These are phyloP conservation scores for Elongisporangium prolatum DNA, from an alignment of 352 stramenopile species.

Conservation along the genomic window DNA sequence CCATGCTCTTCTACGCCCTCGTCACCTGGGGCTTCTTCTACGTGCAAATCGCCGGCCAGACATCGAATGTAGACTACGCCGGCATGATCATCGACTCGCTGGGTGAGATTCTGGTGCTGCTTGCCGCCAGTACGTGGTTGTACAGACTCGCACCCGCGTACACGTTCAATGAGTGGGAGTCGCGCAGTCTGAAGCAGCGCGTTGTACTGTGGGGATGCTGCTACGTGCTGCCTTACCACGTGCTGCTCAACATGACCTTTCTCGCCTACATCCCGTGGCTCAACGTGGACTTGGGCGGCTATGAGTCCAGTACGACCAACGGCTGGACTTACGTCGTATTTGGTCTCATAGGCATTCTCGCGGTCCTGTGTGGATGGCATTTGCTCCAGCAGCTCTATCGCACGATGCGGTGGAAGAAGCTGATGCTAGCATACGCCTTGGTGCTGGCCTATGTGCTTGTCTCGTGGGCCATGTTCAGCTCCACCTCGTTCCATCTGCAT, in stretches of 20 bases:
- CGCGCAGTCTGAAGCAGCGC: slow-evolving; percentile 21
- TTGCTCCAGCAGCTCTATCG: slow-evolving; percentile 50
- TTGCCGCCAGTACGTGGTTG: slow-evolving; percentile 40
- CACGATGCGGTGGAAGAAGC: slow-evolving; percentile 27
- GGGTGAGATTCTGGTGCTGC: slow-evolving; percentile 59
- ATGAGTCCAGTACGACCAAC: slow-evolving; percentile 35
- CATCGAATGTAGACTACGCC: slow-evolving; percentile 53
- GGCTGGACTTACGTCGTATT: slow-evolving; percentile 63
- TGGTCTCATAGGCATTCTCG: slow-evolving; percentile 25
- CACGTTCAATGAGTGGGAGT: slow-evolving; percentile 47
- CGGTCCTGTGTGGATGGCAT: slow-evolving; percentile 19
- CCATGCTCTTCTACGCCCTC: slow-evolving; percentile 47
- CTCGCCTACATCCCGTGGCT: slow-evolving; percentile 71
- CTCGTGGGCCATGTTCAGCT: slow-evolving; percentile 53
- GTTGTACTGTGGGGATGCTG: slow-evolving; percentile 51
- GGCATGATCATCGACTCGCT: slow-evolving; percentile 41
- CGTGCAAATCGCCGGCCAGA: slow-evolving; percentile 56
- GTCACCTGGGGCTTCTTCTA: slow-evolving; percentile 74
- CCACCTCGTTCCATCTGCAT: slow-evolving; percentile 63
- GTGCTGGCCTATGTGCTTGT: slow-evolving; percentile 22
- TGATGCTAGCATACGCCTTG: slow-evolving; percentile 28
- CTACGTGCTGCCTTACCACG: slow-evolving; percentile 65
- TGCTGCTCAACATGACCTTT: slow-evolving; percentile 74
- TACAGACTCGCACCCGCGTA: slow-evolving; percentile 30
- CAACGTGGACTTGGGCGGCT: slow-evolving; percentile 64